Evolutionary conservation across 768 basidiomycete species (phyloP).

Genomic region (Lepiota brunneoincarnata): DNA sequence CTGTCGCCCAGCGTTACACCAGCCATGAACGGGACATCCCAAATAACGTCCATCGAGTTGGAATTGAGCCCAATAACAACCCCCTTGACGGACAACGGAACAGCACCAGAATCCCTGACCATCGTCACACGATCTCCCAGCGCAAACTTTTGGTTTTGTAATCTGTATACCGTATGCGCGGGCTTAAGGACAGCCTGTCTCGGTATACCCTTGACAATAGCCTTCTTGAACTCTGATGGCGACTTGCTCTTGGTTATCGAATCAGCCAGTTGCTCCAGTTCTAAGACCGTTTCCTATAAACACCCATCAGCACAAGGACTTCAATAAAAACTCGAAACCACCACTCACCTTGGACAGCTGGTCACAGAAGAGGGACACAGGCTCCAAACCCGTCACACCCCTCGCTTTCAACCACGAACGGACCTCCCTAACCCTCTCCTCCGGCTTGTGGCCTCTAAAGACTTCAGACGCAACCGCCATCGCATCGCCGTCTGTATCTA

Average conservation of each 20-base stretch:
- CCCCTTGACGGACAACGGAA: conserved; percentile 88
- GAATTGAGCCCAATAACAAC: conserved; percentile 88
- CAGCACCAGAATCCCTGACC: conserved; percentile 93
- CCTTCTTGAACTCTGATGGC: conserved; percentile 74
- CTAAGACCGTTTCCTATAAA: conserved; percentile 67
- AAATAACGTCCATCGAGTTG: conserved; percentile 90
- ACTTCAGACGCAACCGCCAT: conserved; percentile 70
- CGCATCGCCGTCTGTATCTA: conserved; percentile 73
- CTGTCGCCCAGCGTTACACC: conserved; percentile 84
- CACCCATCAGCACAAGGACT: not conserved
- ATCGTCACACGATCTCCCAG: conserved; percentile 94
- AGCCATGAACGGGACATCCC: conserved; percentile 95
- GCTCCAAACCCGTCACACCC: conserved; percentile 88
- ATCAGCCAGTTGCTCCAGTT: conserved; percentile 79
- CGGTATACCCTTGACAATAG: conserved; percentile 91
- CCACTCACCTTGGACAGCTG: conserved; percentile 77
- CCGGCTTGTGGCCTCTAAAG: conserved; percentile 54
- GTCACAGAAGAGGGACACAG: conserved; percentile 89
- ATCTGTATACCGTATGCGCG: conserved; percentile 80
- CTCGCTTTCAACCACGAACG: conserved; percentile 83
- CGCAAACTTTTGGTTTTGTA: conserved; percentile 84
- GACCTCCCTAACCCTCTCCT: conserved; percentile 71
- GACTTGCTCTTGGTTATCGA: conserved; percentile 59
- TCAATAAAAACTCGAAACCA: not conserved
- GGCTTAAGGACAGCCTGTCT: conserved; percentile 93